phyloP scores from a whole-genome alignment of 2,329 filamentous ascomycete genomes.

The Fusarium pseudoanthophilum region DNA sequence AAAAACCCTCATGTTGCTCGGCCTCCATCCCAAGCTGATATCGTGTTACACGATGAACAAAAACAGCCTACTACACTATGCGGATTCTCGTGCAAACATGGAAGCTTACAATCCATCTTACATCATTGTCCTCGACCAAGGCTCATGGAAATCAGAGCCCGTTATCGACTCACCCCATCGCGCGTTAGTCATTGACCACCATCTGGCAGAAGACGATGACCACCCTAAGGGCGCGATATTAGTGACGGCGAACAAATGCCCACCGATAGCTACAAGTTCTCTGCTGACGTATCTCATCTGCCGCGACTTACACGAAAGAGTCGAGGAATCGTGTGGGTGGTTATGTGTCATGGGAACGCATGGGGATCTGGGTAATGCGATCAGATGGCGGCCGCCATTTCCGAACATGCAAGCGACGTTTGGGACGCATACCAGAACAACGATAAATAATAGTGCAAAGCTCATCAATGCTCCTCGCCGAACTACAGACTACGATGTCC shows the following conservation, averaged over 20 bases:
- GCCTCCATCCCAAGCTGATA: constrained; percentile 63
- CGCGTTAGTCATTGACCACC: constrained; percentile 73
- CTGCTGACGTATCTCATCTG: constrained; percentile 74
- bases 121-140: constrained; percentile 74
- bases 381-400: constrained; percentile 75
- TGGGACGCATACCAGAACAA: constrained; percentile 69
- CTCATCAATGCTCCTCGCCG: constrained; percentile 73
- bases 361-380: constrained; percentile 70
- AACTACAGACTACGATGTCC: constrained; percentile 69
- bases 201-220: constrained; percentile 63
- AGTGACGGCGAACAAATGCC: constrained; percentile 71
- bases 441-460: constrained; percentile 70
- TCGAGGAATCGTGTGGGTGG: constrained; percentile 65
- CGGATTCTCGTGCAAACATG: constrained; percentile 63
- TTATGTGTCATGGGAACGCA: constrained; percentile 73
- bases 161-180: constrained; percentile 62
- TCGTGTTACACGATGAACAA: constrained; percentile 69
- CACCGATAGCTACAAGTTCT: constrained; percentile 72
- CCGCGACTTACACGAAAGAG: constrained; percentile 61
- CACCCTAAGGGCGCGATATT: constrained; percentile 66
- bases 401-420: constrained; percentile 72
- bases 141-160: constrained; percentile 65
- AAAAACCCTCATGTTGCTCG: constrained; percentile 68
- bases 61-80: constrained; percentile 67
- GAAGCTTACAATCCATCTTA: constrained; percentile 61